Conservation (phyloP, 1,284 basidiomycete species). For the Megacollybia platyphylla region DNA sequence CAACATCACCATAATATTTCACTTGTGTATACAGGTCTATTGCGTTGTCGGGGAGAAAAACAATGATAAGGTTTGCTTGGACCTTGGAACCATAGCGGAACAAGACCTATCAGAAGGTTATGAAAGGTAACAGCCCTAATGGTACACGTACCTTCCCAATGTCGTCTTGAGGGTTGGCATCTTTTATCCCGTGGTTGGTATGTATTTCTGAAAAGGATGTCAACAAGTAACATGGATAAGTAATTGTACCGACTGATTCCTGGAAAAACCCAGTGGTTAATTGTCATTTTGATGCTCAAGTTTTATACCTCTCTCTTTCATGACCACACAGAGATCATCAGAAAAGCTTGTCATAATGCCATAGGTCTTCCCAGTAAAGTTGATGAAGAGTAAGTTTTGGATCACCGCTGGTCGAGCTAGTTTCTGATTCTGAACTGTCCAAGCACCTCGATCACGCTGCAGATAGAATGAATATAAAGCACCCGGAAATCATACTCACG, state of each 20-base stretch:
- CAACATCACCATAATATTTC: conserved; percentile 23
- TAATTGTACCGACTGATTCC: background rate
- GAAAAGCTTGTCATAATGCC: conserved; percentile 11
- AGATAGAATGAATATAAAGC: background rate
- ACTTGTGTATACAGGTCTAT: conserved; percentile 15
- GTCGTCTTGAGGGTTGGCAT: background rate
- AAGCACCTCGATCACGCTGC: conserved; percentile 14
- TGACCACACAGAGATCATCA: conserved; percentile 11
- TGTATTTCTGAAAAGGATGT: background rate
- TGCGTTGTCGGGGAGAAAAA: conserved; percentile 19
- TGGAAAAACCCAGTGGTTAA: conserved; percentile 3
- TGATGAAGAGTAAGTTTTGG: conserved; percentile 17
- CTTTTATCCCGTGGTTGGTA: background rate
- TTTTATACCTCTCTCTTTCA: conserved; percentile 15
- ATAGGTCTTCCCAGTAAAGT: conserved; percentile 12
- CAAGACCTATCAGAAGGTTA: background rate
- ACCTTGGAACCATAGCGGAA: background rate
- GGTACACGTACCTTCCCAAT: background rate
- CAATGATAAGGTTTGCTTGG: conserved; percentile 12
- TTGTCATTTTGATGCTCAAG: background rate
- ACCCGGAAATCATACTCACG: background rate
- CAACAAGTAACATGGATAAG: background rate
- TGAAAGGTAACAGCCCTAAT: background rate
- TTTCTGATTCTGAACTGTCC: conserved; percentile 22
- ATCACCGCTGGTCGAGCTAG: conserved; percentile 16